Evolutionary conservation across 2,329 filamentous ascomycete genomes (phyloP).

Genomic region (Ophiostoma australiae): DNA sequence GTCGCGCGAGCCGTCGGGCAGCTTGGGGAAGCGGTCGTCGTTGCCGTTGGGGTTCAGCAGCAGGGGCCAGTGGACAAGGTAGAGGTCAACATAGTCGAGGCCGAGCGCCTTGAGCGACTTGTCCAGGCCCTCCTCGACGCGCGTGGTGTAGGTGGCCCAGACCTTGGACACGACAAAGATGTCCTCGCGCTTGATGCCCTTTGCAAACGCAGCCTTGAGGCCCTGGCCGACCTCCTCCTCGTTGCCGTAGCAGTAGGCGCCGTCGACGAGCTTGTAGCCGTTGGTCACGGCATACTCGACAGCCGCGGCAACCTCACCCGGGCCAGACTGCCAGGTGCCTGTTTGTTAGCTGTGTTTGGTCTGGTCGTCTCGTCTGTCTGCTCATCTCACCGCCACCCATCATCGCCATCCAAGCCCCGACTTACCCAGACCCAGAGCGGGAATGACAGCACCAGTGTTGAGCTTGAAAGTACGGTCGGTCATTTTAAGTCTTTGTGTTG

Average conservation of each 20-base stretch:
- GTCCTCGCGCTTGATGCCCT: slow-evolving; percentile 69
- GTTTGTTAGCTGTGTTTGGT: neutral
- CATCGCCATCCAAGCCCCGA: neutral
- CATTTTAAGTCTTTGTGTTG: slow-evolving; percentile 38
- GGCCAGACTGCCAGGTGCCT: slow-evolving; percentile 62
- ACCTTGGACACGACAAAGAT: slow-evolving; percentile 82
- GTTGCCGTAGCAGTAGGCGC: slow-evolving; percentile 73
- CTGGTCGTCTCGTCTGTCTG: neutral
- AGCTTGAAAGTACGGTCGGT: slow-evolving; percentile 55
- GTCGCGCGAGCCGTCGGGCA: slow-evolving; percentile 67
- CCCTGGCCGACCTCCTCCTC: slow-evolving; percentile 78
- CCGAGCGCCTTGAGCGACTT: slow-evolving; percentile 69
- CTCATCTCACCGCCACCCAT: neutral
- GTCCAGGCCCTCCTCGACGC: slow-evolving; percentile 64
- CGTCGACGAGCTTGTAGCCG: slow-evolving; percentile 61
- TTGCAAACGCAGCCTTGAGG: slow-evolving; percentile 64
- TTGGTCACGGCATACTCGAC: slow-evolving; percentile 54
- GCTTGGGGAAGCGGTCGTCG: slow-evolving; percentile 69
- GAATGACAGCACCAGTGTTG: slow-evolving; percentile 60
- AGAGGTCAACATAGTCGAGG: slow-evolving; percentile 76
- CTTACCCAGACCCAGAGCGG: slow-evolving; percentile 57
- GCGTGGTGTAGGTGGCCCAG: slow-evolving; percentile 73
- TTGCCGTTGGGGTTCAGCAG: slow-evolving; percentile 75
- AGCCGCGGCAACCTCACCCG: slow-evolving; percentile 54
- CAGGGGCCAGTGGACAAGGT: slow-evolving; percentile 78